phyloP scores from a whole-genome alignment of 108 stramenopile species.

The Pseudonitzschia delicatissima region DNA sequence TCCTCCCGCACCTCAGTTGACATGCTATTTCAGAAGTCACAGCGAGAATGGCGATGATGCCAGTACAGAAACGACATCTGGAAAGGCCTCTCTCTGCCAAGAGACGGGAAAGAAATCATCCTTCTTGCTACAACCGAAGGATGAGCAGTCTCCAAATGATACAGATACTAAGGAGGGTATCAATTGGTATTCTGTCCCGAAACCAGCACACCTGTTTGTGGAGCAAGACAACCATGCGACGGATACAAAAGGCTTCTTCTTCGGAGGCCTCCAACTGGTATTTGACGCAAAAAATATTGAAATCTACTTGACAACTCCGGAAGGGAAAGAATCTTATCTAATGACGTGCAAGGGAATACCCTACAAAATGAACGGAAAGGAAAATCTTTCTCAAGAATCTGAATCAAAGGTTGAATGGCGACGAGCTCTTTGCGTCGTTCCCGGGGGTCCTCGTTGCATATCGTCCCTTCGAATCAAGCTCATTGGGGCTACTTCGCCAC shows the following conservation, averaged over 20 bases:
- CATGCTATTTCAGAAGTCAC: slow-evolving; percentile 1
- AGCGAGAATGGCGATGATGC: not conserved
- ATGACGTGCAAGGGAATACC: slow-evolving; percentile 40
- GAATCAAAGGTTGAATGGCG: not conserved
- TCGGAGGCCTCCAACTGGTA: slow-evolving; percentile 46
- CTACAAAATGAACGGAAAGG: slow-evolving; percentile 3
- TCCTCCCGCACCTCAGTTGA: not conserved
- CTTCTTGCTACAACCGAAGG: slow-evolving; percentile 12
- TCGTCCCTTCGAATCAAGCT: slow-evolving; percentile 17
- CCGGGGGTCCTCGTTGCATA: slow-evolving; percentile 37
- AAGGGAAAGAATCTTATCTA: slow-evolving; percentile 33
- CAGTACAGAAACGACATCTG: not conserved
- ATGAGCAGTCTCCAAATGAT: not conserved
- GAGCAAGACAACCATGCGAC: not conserved
- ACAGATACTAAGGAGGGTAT: not conserved
- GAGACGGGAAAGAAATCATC: slow-evolving; percentile 37
- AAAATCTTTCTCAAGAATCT: not conserved
- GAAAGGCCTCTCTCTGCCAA: slow-evolving; percentile 7
- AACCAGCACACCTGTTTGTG: slow-evolving; percentile 25
- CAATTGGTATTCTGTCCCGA: slow-evolving; percentile 14
- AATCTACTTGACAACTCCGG: slow-evolving; percentile 27
- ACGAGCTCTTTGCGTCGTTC: slow-evolving; percentile 40
- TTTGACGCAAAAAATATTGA: slow-evolving; percentile 24
- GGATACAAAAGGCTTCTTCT: slow-evolving; percentile 14
- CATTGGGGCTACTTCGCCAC: not conserved